Base-by-base conservation (phyloP, 1,284 basidiomycete genomes). In the Irpex sp. region DNA sequence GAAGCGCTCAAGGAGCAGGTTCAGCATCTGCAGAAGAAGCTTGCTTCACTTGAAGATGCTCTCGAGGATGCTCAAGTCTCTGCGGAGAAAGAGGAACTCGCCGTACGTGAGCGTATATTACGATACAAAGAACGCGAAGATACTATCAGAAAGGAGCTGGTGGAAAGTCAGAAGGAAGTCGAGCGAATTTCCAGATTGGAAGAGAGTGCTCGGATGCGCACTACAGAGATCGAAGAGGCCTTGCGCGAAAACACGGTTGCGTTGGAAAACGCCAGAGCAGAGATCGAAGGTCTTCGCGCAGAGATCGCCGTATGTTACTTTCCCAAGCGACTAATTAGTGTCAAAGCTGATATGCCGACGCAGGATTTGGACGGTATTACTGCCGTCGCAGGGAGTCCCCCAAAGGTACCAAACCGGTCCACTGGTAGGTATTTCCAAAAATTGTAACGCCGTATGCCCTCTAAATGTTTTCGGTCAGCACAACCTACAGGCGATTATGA, bases 1-100 rank as follows among this genome's bases (percentile, higher is more conserved):
- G 95, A 98, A 74, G 89, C 87, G 26, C 83, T 97, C 35, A 87
- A 85, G 17, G 95, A 96, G 49, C 95, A 98, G 73, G 82, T 94
- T 31, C 83, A 87, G 60, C 94, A 98, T 74, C 80, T 97, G 36
- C 90, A 94, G 71, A 85, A 83, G 72, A 92, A 91, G 74, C 83
- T 95, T 51, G 75, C 82, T 1, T 79, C 79, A 36, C 80, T 96
- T 66, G 95, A 98, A 71, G 96, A 97, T 70, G 81, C 88, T 68
- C 81, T 98, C 8, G 93, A 95, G 65, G 94, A 97, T 68, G 81
- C 86, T 1, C 88, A 85, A 17, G 79, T 80, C 5, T 81, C 85
- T 26, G 80, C 90, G 1, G 94, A 97, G 70, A 81, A 81, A 64
- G 94, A 97, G 56, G 90, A 92, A 65, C 78, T 80, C 5, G 78